A percentile compares a stretch with the other conserved stretches of the same genome.
phyloP scores from a whole-genome alignment of 106 monocot species.

The Dendrobium nobile region DNA sequence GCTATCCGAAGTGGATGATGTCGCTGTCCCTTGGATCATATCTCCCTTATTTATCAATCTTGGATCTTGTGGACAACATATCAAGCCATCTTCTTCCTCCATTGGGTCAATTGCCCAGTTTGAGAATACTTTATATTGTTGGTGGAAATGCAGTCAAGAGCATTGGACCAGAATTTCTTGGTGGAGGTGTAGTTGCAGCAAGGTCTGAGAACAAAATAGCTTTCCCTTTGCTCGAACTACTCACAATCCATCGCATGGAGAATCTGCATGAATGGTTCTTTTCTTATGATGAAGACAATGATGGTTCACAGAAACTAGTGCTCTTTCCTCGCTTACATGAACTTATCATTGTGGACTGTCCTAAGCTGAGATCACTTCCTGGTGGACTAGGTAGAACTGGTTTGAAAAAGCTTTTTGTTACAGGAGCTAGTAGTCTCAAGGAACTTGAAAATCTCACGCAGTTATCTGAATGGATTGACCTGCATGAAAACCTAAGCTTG shows the following conservation, averaged over 20 bases:
- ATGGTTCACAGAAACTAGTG: background rate
- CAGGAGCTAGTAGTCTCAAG: background rate
- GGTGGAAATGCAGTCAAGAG: constrained; percentile 6
- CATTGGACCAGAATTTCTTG: constrained; percentile 12
- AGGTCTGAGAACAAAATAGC: background rate
- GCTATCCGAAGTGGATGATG: constrained; percentile 8
- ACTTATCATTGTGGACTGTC: constrained; percentile 11
- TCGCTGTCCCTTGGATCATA: background rate
- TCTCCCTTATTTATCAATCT: constrained; percentile 1
- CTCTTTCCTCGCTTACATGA: constrained; percentile 6
- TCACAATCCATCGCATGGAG: constrained; percentile 14
- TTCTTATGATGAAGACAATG: background rate
- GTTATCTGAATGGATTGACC: background rate
- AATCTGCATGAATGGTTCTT: constrained; percentile 32
- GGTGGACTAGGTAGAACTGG: constrained; percentile 2
- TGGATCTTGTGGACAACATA: background rate
- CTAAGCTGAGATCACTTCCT: constrained; percentile 21
- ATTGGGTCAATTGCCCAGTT: constrained; percentile 5
- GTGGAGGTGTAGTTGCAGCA: background rate
- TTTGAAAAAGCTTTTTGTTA: constrained; percentile 9
- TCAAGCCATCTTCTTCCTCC: background rate
- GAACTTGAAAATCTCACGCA: constrained; percentile 9
- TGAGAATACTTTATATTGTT: background rate
- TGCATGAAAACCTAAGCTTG: background rate
- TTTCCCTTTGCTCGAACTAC: constrained; percentile 22